A percentile compares a stretch with the other conserved stretches of the same genome.
phyloP scores from a whole-genome alignment of 495 filamentous ascomycete species.

The Aspergillus nanangensis region DNA sequence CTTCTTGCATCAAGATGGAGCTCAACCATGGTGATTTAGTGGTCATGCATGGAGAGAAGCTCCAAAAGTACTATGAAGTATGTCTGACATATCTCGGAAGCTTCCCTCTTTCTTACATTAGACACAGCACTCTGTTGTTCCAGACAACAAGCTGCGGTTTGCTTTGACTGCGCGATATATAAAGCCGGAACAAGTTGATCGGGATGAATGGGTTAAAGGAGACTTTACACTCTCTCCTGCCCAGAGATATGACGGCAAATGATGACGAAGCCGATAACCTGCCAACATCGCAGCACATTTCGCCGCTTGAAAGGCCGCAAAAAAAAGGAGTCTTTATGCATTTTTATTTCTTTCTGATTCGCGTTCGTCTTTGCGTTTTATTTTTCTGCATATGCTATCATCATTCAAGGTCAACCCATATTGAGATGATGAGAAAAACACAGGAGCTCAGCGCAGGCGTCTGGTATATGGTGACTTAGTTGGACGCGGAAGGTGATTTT shows the following conservation, averaged over 20 bases:
- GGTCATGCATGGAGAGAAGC: slow-evolving; percentile 69
- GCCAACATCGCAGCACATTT: too few species aligned
- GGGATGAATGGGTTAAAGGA: slow-evolving; percentile 21
- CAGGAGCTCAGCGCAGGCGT: too few species aligned
- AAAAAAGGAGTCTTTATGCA: not conserved
- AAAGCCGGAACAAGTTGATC: slow-evolving; percentile 19
- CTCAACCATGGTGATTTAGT: slow-evolving; percentile 78
- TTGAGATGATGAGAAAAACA: too few species aligned
- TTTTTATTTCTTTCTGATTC: not conserved
- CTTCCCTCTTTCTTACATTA: not conserved
- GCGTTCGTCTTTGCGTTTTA: not conserved
- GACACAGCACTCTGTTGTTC: slow-evolving; percentile 56
- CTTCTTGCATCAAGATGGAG: slow-evolving; percentile 25
- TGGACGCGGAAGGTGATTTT: too few species aligned
- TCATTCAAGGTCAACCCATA: too few species aligned
- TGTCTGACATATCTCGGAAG: too few species aligned
- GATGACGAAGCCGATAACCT: slow-evolving; percentile 1
- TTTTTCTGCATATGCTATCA: not conserved
- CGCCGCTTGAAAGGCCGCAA: too few species aligned
- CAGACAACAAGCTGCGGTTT: slow-evolving; percentile 57
- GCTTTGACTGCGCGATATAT: slow-evolving; percentile 48
- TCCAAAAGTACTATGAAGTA: slow-evolving; percentile 74
- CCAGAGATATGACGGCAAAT: slow-evolving; percentile 34
- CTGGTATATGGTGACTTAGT: too few species aligned
- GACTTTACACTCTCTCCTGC: slow-evolving; percentile 18